Evolutionary conservation across 306 rosid species (phyloP).

Genomic region (Notholithocarpus densiflorus): DNA sequence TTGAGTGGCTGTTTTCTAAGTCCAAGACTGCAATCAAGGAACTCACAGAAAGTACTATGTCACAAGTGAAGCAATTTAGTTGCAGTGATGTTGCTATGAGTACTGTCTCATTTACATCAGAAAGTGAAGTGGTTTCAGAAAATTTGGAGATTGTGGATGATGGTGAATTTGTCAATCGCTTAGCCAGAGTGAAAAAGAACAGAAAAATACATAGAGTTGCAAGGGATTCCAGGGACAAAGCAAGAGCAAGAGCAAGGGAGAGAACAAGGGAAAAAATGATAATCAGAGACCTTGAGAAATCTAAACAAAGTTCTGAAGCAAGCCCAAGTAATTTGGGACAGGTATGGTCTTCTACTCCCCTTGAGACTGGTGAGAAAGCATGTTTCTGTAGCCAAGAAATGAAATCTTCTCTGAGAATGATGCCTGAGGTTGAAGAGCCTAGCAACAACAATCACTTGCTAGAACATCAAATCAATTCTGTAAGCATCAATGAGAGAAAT

Average conservation of each 20-base stretch:
- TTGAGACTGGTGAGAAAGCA: neutral
- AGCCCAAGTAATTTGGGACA: slow-evolving; percentile 1
- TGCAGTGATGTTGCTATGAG: neutral
- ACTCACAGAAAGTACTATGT: slow-evolving; percentile 16
- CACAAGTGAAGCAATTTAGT: neutral
- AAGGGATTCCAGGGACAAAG: slow-evolving; percentile 45
- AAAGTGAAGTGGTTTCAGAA: slow-evolving; percentile 10
- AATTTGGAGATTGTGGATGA: neutral
- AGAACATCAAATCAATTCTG: neutral
- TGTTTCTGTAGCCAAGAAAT: neutral
- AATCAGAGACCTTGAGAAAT: neutral
- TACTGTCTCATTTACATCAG: neutral
- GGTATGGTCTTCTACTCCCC: neutral
- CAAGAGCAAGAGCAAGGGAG: slow-evolving; percentile 54
- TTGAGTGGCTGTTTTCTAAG: slow-evolving; percentile 50
- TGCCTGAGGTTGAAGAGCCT: neutral
- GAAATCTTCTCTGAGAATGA: neutral
- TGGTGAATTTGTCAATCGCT: neutral
- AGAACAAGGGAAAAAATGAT: slow-evolving; percentile 42
- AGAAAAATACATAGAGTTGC: slow-evolving; percentile 20
- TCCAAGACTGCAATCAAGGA: slow-evolving; percentile 45
- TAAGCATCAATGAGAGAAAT: neutral
- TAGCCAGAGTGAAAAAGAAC: neutral
- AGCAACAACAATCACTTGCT: neutral
- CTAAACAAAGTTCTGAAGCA: neutral